Percentiles rank a stretch among this genome's conserved stretches.
Evolutionary conservation across 371 early-diverging fungal genomes (phyloP).

Genomic region (Paraphysoderma sedebokerense): DNA sequence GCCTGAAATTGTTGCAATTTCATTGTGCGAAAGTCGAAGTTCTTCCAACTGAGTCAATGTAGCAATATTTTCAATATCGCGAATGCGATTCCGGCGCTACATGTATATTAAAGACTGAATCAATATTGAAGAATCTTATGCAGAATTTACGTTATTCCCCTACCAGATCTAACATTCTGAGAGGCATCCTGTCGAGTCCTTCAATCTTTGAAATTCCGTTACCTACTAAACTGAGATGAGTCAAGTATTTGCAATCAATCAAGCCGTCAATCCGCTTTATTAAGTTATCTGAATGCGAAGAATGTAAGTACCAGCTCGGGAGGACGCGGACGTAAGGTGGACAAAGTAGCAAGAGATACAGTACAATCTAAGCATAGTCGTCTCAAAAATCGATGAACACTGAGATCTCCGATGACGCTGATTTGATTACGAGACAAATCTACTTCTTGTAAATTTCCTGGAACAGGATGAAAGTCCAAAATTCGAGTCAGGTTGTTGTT

Average conservation of each 20-base stretch:
- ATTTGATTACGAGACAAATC: neutral
- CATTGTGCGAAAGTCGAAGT: constrained; percentile 15
- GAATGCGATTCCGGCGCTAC: constrained; percentile 16
- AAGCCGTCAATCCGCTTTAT: constrained; percentile 16
- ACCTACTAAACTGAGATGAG: constrained; percentile 14
- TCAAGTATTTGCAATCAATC: constrained; percentile 12
- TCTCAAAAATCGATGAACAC: neutral
- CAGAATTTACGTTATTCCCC: neutral
- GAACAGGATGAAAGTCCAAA: neutral
- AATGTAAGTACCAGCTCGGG: no score
- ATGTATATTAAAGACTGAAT: neutral
- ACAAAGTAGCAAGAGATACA: neutral
- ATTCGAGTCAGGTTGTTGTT: neutral
- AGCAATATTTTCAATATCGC: constrained; percentile 13
- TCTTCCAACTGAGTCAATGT: constrained; percentile 11
- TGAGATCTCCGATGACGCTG: neutral
- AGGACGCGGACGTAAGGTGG: neutral
- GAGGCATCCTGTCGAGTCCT: constrained; percentile 16
- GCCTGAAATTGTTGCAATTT: constrained; percentile 6
- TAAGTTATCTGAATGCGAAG: constrained; percentile 6
- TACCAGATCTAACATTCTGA: constrained; percentile 20
- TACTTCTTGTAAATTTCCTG: neutral
- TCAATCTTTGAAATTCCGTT: constrained; percentile 18
- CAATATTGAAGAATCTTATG: neutral
- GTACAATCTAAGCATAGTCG: neutral